Conservation (phyloP, 1,284 basidiomycete genomes). For the Rhodotorula sp. region DNA sequence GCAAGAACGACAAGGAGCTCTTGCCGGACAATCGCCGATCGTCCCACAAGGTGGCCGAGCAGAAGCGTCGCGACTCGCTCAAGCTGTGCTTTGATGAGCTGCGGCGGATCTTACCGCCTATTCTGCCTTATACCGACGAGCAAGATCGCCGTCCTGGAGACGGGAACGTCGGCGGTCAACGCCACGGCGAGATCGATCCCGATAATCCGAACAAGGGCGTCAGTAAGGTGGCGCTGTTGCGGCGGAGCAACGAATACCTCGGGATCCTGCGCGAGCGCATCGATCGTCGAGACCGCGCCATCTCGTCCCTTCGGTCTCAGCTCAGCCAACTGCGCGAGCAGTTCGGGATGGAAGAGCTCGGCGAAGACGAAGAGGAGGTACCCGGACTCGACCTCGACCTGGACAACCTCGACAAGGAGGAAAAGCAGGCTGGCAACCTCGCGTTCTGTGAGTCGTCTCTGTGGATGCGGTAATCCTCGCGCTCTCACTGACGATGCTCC, state of each 20-base stretch:
- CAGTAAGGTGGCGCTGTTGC: slow-evolving; percentile 85
- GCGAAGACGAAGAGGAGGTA: slow-evolving; percentile 28
- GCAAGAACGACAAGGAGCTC: neutral
- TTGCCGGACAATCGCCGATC: slow-evolving; percentile 64
- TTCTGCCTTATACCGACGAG: slow-evolving; percentile 49
- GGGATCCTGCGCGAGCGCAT: slow-evolving; percentile 71
- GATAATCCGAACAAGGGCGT: slow-evolving; percentile 90
- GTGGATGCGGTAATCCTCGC: no score
- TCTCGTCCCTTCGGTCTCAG: slow-evolving; percentile 61
- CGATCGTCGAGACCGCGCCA: slow-evolving; percentile 77
- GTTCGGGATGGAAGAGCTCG: slow-evolving; percentile 28
- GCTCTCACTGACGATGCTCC: neutral
- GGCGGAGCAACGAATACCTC: slow-evolving; percentile 86
- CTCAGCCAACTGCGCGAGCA: slow-evolving; percentile 26
- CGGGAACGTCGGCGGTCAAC: slow-evolving; percentile 45
- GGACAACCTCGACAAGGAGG: slow-evolving; percentile 37
- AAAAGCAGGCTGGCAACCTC: slow-evolving; percentile 32
- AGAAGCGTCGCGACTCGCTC: slow-evolving; percentile 90
- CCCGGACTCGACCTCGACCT: slow-evolving; percentile 32
- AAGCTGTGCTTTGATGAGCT: slow-evolving; percentile 96
- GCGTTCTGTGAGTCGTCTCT: slow-evolving; percentile 28
- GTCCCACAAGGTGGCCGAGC: slow-evolving; percentile 95
- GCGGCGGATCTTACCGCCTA: slow-evolving; percentile 78
- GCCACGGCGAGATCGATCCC: slow-evolving; percentile 41
- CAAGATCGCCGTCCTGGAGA: slow-evolving; percentile 43